These are phyloP conservation scores for Trametes cinnabarina DNA, from an alignment of 768 basidiomycete species.

Conservation along the genomic window DNA sequence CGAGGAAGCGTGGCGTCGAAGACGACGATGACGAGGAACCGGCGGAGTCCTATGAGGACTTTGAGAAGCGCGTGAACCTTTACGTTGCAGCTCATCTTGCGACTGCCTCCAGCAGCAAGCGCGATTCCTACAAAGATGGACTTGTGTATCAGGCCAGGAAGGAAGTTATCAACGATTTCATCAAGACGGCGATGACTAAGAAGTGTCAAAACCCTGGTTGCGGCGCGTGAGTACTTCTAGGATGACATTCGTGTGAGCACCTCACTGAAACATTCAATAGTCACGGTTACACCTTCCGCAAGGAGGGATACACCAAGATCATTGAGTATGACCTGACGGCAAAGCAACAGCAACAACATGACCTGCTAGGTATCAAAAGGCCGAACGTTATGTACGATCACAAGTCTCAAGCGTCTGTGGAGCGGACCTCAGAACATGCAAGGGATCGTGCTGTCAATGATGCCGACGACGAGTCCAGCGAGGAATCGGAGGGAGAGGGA, in stretches of 20 bases:
- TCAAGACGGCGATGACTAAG: slow-evolving; percentile 62
- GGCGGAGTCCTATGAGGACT: slow-evolving; percentile 61
- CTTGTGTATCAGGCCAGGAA: slow-evolving; percentile 86
- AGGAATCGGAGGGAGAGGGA: slow-evolving; percentile 48
- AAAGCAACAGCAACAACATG: slow-evolving; percentile 70
- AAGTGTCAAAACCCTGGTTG: slow-evolving; percentile 80
- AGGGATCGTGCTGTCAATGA: slow-evolving; percentile 32
- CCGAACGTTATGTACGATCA: slow-evolving; percentile 69
- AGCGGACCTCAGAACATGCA: not conserved
- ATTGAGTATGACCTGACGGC: slow-evolving; percentile 86
- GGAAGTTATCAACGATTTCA: slow-evolving; percentile 76
- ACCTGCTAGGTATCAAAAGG: slow-evolving; percentile 54
- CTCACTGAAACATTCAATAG: slow-evolving; percentile 38
- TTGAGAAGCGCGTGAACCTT: slow-evolving; percentile 58
- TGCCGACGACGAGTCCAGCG: slow-evolving; percentile 49
- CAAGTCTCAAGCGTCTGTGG: slow-evolving; percentile 13
- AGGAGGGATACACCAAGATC: slow-evolving; percentile 91
- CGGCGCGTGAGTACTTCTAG: slow-evolving; percentile 54
- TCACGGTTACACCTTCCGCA: slow-evolving; percentile 82
- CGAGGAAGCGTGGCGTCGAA: slow-evolving; percentile 39
- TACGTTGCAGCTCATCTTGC: slow-evolving; percentile 57
- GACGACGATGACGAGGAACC: slow-evolving; percentile 44
- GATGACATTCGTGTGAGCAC: not conserved
- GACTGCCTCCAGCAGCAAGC: slow-evolving; percentile 50
- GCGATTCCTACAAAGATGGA: slow-evolving; percentile 87